phyloP scores from a whole-genome alignment of 2,329 filamentous ascomycete genomes.

The Claviceps sp. region DNA sequence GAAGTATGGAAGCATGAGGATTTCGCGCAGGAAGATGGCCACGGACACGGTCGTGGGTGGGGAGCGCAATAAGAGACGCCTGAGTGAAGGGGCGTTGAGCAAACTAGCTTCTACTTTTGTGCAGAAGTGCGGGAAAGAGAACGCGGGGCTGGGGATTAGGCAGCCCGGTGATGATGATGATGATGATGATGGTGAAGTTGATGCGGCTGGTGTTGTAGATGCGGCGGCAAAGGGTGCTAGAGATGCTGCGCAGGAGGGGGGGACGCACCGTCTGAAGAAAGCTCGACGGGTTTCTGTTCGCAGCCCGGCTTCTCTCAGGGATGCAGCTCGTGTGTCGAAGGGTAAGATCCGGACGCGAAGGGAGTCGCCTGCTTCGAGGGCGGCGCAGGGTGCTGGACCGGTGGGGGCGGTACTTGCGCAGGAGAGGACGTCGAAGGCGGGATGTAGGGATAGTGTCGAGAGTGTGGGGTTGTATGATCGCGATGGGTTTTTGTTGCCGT shows the following conservation, averaged over 20 bases:
- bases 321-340: neutral
- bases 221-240: too few relatives aligned
- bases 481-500: constrained; percentile 31
- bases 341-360: neutral
- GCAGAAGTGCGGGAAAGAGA: constrained; percentile 18
- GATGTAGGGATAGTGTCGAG: constrained; percentile 19
- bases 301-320: neutral
- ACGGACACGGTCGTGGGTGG: neutral
- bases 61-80: neutral
- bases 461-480: constrained; percentile 31
- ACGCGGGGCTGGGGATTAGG: constrained; percentile 10
- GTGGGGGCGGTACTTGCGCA: constrained; percentile 15
- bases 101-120: neutral
- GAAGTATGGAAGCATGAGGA: constrained; percentile 8
- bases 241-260: constrained; percentile 6
- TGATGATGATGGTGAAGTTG: neutral
- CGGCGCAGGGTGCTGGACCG: constrained; percentile 11
- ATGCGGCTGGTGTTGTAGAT: too few relatives aligned
- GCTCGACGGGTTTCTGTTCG: neutral
- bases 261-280: constrained; percentile 7
- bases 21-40: constrained; percentile 5
- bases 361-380: constrained; percentile 3
- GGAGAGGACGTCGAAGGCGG: constrained; percentile 8
- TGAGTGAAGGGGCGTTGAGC: neutral
- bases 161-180: too few relatives aligned